Percentiles rank a stretch among this genome's conserved stretches.
Conservation (phyloP, 768 basidiomycete genomes). For the Agrocybe praecox region DNA sequence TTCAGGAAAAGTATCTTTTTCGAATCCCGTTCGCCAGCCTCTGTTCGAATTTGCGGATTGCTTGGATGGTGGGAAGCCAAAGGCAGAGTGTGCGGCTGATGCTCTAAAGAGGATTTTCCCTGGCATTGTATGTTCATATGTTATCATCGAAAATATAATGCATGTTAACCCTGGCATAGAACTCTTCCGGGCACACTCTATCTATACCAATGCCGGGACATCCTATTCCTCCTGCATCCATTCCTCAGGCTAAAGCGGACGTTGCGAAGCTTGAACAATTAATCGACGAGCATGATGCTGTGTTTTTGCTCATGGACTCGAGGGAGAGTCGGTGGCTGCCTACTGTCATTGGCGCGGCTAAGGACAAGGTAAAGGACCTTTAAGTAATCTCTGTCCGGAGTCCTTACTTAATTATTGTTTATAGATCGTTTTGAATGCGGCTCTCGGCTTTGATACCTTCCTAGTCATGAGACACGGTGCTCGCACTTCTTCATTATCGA, state of each 20-base stretch:
- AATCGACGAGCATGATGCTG: slow-evolving; percentile 83
- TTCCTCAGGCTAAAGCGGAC: slow-evolving; percentile 64
- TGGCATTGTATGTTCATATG: slow-evolving; percentile 68
- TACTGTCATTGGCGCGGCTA: slow-evolving; percentile 81
- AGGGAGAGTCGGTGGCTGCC: slow-evolving; percentile 97
- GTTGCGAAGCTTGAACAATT: slow-evolving; percentile 75
- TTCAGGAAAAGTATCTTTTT: slow-evolving; percentile 90
- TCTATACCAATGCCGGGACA: slow-evolving; percentile 98
- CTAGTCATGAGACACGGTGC: slow-evolving; percentile 96
- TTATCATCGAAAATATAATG: background rate
- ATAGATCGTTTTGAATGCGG: slow-evolving; percentile 91
- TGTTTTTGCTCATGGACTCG: slow-evolving; percentile 98
- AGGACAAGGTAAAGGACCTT: slow-evolving; percentile 67
- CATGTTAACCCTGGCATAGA: slow-evolving; percentile 43
- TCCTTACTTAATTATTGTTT: background rate
- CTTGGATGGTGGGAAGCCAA: slow-evolving; percentile 88
- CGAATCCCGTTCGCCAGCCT: slow-evolving; percentile 97
- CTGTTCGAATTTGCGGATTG: slow-evolving; percentile 96
- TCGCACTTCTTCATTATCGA: slow-evolving; percentile 39
- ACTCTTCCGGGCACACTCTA: slow-evolving; percentile 76
- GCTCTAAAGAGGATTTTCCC: slow-evolving; percentile 88
- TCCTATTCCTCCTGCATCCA: slow-evolving; percentile 64
- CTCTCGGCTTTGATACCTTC: slow-evolving; percentile 94
- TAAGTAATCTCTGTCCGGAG: background rate
- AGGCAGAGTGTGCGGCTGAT: slow-evolving; percentile 89